These are phyloP conservation scores for Chloromonas sp. DNA, from an alignment of 163 green algal genomes.

Conservation along the genomic window DNA sequence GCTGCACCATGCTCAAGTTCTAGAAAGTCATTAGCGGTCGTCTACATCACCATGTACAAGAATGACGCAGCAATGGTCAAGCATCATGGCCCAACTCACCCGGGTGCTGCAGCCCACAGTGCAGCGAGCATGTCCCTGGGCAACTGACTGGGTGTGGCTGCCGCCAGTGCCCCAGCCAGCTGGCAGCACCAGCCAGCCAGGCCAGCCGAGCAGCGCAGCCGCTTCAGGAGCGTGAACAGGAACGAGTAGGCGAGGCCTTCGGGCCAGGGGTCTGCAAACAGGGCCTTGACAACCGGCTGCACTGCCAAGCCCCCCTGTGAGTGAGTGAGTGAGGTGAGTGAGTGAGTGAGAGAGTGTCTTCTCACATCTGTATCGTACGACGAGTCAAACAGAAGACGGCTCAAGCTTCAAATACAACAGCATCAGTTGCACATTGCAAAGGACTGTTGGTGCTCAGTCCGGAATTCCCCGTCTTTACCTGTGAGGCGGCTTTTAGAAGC, in stretches of 20 bases:
- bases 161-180: slow-evolving; percentile 44
- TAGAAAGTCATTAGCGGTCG: too few species aligned
- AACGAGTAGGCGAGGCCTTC: slow-evolving; percentile 26
- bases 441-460: too few species aligned
- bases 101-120: slow-evolving; percentile 56
- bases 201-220: slow-evolving; percentile 13
- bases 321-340: too few species aligned
- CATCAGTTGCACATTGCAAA: too few species aligned
- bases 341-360: too few species aligned
- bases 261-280: slow-evolving; percentile 52
- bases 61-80: too few species aligned
- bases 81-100: slow-evolving; percentile 2
- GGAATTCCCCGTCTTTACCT: too few species aligned
- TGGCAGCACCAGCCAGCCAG: slow-evolving; percentile 16
- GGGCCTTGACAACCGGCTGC: slow-evolving; percentile 18
- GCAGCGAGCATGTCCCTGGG: slow-evolving; percentile 45
- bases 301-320: slow-evolving; percentile 28
- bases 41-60: too few species aligned
- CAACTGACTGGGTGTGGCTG: slow-evolving; percentile 41
- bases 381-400: too few species aligned
- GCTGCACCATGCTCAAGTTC: too few species aligned
- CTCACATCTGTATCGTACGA: too few species aligned
- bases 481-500: slow-evolving; percentile 10
- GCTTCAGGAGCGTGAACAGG: slow-evolving; percentile 14
- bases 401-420: too few species aligned